Evolutionary conservation across 139 green algal genomes (phyloP).

Genomic region (Zygnema circumcarinatum): DNA sequence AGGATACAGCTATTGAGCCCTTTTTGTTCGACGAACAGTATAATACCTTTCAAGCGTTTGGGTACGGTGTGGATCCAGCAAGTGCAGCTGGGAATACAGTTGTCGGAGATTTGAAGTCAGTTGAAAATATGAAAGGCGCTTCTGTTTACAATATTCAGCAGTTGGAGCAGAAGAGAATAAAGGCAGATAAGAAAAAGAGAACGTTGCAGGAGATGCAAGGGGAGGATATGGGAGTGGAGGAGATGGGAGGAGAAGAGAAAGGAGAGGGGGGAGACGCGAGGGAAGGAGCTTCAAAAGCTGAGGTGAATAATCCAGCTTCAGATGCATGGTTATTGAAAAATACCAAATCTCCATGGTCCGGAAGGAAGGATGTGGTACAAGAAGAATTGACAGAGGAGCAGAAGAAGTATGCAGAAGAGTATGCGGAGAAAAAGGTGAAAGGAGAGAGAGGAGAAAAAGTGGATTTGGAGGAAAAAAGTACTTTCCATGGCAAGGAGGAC

Average conservation of each 20-base stretch:
- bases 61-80: constrained; percentile 55
- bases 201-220: neutral
- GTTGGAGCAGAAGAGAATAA: constrained; percentile 32
- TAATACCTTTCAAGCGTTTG: constrained; percentile 78
- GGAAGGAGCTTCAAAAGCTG: neutral
- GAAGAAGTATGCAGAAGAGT: constrained; percentile 78
- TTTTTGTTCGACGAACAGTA: constrained; percentile 91
- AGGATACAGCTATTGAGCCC: constrained; percentile 69
- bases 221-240: neutral
- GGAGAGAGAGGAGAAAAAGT: constrained; percentile 63
- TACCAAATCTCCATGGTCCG: constrained; percentile 50
- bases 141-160: constrained; percentile 46
- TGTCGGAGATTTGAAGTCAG: constrained; percentile 62
- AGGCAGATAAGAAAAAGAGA: constrained; percentile 20
- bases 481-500: constrained; percentile 82
- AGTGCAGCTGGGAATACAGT: constrained; percentile 51
- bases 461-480: constrained; percentile 64
- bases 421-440: constrained; percentile 70
- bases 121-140: constrained; percentile 53
- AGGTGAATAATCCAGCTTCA: constrained; percentile 44
- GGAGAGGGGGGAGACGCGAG: neutral
- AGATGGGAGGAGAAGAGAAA: neutral
- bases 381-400: constrained; percentile 80
- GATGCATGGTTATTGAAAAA: constrained; percentile 39
- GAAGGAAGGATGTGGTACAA: constrained; percentile 45